These are phyloP conservation scores for Curvularia eragrostidis DNA, from an alignment of 2,329 filamentous ascomycete species.

Conservation along the genomic window DNA sequence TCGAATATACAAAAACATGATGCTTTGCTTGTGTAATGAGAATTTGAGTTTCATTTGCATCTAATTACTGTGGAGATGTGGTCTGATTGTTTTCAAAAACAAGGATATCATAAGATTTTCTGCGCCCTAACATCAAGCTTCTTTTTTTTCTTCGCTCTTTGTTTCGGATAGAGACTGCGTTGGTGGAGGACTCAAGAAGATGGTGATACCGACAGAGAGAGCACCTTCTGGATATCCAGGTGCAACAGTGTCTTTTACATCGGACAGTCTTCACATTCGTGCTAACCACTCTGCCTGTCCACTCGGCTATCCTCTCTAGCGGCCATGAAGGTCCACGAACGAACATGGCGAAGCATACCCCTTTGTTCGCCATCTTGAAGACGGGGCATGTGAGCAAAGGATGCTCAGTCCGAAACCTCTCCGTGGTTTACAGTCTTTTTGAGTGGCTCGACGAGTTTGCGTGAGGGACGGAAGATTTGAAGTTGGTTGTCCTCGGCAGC, in stretches of 20 bases:
- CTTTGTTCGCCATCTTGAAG: background rate
- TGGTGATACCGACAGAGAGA: background rate
- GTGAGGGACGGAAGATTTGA: conserved; percentile 71
- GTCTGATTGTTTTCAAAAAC: background rate
- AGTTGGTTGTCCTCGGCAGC: conserved; percentile 96
- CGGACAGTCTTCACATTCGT: background rate
- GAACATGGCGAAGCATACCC: background rate
- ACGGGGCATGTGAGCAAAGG: background rate
- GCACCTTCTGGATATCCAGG: background rate
- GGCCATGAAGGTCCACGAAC: background rate
- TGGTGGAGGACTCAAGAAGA: background rate
- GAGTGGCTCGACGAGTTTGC: conserved; percentile 47
- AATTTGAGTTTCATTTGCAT: background rate
- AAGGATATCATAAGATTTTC: conserved; percentile 11
- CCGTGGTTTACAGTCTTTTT: conserved; percentile 47
- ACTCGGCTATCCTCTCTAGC: background rate
- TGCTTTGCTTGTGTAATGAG: background rate
- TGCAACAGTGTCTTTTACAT: background rate
- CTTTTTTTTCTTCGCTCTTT: background rate
- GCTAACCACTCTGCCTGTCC: background rate
- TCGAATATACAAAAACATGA: background rate
- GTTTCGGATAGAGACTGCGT: background rate
- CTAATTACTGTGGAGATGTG: background rate
- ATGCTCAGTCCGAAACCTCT: conserved; percentile 48
- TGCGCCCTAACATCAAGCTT: conserved; percentile 3